phyloP scores from a whole-genome alignment of 2,329 filamentous ascomycete species.

The Nectriaceae sp. region DNA sequence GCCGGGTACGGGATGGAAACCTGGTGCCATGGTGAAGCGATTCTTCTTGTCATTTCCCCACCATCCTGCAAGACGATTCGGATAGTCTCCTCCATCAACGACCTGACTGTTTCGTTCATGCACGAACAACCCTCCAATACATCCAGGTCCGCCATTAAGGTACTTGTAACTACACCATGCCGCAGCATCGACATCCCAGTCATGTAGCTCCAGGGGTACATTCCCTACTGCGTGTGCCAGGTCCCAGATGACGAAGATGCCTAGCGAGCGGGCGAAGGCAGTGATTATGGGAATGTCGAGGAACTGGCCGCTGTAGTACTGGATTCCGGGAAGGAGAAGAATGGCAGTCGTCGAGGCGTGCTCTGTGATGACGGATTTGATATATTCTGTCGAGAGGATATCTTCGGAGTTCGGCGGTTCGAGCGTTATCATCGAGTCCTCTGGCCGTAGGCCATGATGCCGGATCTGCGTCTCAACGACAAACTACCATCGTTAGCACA shows the following conservation, averaged over 20 bases:
- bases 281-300: conserved; percentile 80
- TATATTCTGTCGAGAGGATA: conserved; percentile 65
- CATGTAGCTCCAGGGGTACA: conserved; percentile 71
- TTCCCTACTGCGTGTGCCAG: conserved; percentile 82
- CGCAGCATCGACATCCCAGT: conserved; percentile 85
- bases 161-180: conserved; percentile 92
- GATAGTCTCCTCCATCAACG: conserved; percentile 47
- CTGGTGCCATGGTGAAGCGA: conserved; percentile 76
- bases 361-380: conserved; percentile 71
- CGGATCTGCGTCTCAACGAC: conserved; percentile 76
- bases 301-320: conserved; percentile 84
- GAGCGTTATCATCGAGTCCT: conserved; percentile 69
- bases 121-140: conserved; percentile 76
- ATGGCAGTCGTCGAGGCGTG: conserved; percentile 71
- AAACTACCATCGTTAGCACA: conserved; percentile 52
- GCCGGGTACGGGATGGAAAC: conserved; percentile 72
- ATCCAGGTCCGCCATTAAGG: conserved; percentile 77
- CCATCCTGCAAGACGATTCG: conserved; percentile 73
- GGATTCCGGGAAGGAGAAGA: conserved; percentile 76
- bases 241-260: conserved; percentile 77
- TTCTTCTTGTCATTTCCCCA: conserved; percentile 74
- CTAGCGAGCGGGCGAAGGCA: conserved; percentile 66
- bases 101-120: conserved; percentile 69
- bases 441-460: conserved; percentile 65
- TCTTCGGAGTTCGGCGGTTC: conserved; percentile 53